Evolutionary conservation across 1,284 basidiomycete genomes (phyloP).

Genomic region (Ceratobasidium sp.): DNA sequence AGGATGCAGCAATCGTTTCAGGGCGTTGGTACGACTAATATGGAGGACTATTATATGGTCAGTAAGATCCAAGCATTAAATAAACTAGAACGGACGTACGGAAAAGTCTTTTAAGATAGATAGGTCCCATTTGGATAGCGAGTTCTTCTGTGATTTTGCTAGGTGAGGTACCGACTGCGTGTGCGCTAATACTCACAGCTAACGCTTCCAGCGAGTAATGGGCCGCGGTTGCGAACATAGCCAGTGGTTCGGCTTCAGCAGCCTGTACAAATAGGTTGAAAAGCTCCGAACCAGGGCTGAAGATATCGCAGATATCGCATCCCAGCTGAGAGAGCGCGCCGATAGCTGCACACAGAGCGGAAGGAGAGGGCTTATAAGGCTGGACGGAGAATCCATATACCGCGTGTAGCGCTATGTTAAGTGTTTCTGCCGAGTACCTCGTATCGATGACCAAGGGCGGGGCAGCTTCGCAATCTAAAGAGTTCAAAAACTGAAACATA

Average conservation of each 20-base stretch:
- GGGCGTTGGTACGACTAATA: constrained; percentile 62
- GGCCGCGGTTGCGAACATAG: constrained; percentile 71
- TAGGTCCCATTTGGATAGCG: constrained; percentile 70
- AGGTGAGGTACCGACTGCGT: constrained; percentile 70
- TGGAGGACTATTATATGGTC: constrained; percentile 57
- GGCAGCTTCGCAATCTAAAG: neutral
- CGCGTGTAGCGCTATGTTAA: constrained; percentile 47
- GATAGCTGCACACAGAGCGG: constrained; percentile 25
- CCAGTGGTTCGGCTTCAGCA: constrained; percentile 68
- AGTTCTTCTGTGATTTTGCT: constrained; percentile 70
- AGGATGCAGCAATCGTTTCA: constrained; percentile 67
- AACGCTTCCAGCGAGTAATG: constrained; percentile 69
- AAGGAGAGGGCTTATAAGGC: constrained; percentile 42
- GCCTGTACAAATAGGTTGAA: constrained; percentile 52
- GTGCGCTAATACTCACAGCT: constrained; percentile 70
- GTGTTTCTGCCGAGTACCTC: constrained; percentile 16
- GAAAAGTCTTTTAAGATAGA: constrained; percentile 72
- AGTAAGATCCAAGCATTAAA: too few species aligned
- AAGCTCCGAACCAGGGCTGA: constrained; percentile 16
- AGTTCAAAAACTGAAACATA: constrained; percentile 62
- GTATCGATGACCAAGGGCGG: too few species aligned
- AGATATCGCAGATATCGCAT: neutral
- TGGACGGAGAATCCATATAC: constrained; percentile 43
- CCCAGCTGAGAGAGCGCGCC: constrained; percentile 37
- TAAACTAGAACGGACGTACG: constrained; percentile 48